Conservation (phyloP, 768 basidiomycete genomes). For the Boletus vinaceobasis region DNA sequence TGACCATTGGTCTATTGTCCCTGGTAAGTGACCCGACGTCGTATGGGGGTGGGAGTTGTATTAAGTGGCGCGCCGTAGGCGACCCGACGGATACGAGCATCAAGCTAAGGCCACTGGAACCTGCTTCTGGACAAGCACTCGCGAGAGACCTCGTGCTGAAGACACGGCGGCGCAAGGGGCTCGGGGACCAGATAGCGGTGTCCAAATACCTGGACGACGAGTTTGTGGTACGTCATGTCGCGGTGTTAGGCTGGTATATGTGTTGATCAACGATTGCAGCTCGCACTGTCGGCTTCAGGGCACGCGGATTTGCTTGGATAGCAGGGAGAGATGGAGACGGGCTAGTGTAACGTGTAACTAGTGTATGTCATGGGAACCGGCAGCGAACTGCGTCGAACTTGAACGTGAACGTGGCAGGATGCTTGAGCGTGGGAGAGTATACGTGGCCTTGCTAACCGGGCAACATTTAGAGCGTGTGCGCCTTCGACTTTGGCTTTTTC, state of each 20-base stretch:
- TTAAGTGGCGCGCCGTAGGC: conserved; percentile 43
- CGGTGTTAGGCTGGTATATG: not conserved
- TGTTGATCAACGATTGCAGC: conserved; percentile 41
- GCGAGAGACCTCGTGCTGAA: conserved; percentile 95
- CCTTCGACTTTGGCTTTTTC: conserved; percentile 11
- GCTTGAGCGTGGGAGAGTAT: conserved; percentile 39
- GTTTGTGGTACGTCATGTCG: conserved; percentile 67
- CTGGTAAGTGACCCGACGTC: conserved; percentile 52
- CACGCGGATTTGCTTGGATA: conserved; percentile 87
- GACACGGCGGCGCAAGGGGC: conserved; percentile 92
- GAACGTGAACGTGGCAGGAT: conserved; percentile 1
- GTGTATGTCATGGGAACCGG: conserved; percentile 3
- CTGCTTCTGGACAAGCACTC: conserved; percentile 92
- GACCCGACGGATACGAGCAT: conserved; percentile 98
- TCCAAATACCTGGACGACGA: conserved; percentile 98
- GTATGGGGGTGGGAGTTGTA: not conserved
- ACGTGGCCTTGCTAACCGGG: conserved; percentile 42
- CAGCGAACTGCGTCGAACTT: not conserved
- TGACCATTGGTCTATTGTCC: conserved; percentile 99
- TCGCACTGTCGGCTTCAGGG: conserved; percentile 93
- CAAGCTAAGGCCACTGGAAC: conserved; percentile 93
- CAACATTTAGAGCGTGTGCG: conserved; percentile 32
- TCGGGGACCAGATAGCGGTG: conserved; percentile 95
- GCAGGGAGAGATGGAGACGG: conserved; percentile 12
- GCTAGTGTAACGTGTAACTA: conserved; percentile 7